Evolutionary conservation across 2,329 filamentous ascomycete genomes (phyloP).

Genomic region (Fusarium fracticaudum): DNA sequence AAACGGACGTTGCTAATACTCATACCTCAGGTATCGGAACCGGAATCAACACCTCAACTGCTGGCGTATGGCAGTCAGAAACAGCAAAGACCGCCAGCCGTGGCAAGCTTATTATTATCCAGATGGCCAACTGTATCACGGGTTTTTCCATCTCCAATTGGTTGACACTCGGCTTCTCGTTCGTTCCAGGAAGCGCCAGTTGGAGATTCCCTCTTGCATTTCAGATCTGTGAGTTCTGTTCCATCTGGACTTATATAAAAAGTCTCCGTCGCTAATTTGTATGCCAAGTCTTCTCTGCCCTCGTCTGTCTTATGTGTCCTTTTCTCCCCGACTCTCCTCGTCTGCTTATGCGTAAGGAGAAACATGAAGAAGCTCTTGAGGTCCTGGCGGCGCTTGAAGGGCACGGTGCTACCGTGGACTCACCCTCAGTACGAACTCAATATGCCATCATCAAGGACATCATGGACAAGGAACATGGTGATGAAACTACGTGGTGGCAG

Average conservation of each 20-base stretch:
- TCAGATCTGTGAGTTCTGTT: not conserved
- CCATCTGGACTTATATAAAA: rapidly evolving
- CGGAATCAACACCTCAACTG: not conserved
- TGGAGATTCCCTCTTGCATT: not conserved
- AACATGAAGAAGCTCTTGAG: not conserved
- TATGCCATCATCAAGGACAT: not conserved
- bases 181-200: not conserved
- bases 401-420: not conserved
- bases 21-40: not conserved
- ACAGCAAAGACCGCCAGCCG: not conserved
- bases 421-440: not conserved
- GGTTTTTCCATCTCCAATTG: not conserved
- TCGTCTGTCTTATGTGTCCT: not conserved
- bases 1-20: not conserved
- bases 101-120: not conserved
- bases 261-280: not conserved
- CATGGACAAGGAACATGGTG: not conserved
- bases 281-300: not conserved
- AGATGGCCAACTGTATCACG: not conserved
- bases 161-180: not conserved
- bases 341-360: not conserved
- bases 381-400: not conserved
- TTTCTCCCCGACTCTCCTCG: not conserved
- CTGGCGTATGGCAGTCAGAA: not conserved
- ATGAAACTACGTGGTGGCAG: not conserved